These are phyloP conservation scores for Senna siamea DNA, from an alignment of 306 rosid genomes.

Conservation along the genomic window DNA sequence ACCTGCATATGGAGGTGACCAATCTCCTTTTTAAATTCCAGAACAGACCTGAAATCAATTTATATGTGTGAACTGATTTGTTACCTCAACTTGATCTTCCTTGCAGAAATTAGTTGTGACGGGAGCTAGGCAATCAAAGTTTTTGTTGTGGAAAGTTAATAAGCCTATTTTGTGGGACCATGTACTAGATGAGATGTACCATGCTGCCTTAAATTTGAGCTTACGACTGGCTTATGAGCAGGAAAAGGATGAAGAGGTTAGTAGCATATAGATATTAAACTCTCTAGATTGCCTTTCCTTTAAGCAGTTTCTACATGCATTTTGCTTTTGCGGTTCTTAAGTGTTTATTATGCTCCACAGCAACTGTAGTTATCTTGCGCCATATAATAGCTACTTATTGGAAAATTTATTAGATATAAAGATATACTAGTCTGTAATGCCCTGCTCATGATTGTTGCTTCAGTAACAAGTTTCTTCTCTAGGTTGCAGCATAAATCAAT, in stretches of 20 bases:
- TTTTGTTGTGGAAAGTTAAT: conserved; percentile 76
- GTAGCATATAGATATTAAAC: conserved; percentile 14
- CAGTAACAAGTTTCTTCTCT: neutral
- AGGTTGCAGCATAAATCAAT: neutral
- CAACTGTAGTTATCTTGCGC: neutral
- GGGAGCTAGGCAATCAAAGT: conserved; percentile 32
- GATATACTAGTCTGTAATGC: neutral
- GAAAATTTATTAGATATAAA: neutral
- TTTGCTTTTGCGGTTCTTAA: conserved; percentile 3
- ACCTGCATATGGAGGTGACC: conserved; percentile 85
- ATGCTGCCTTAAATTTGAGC: conserved; percentile 86
- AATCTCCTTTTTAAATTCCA: conserved; percentile 24
- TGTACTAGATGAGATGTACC: conserved; percentile 87
- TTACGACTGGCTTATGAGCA: conserved; percentile 61
- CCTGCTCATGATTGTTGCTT: neutral
- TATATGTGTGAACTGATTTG: conserved; percentile 28
- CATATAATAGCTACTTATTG: neutral
- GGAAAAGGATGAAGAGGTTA: conserved; percentile 73
- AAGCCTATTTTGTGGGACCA: conserved; percentile 62
- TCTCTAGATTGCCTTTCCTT: conserved; percentile 6
- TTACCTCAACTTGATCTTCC: conserved; percentile 29
- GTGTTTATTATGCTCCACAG: neutral
- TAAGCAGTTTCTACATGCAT: neutral
- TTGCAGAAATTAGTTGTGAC: conserved; percentile 67
- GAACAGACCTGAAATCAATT: neutral